phyloP scores from a whole-genome alignment of 768 basidiomycete species.

The Rhizopogon vinicolor region DNA sequence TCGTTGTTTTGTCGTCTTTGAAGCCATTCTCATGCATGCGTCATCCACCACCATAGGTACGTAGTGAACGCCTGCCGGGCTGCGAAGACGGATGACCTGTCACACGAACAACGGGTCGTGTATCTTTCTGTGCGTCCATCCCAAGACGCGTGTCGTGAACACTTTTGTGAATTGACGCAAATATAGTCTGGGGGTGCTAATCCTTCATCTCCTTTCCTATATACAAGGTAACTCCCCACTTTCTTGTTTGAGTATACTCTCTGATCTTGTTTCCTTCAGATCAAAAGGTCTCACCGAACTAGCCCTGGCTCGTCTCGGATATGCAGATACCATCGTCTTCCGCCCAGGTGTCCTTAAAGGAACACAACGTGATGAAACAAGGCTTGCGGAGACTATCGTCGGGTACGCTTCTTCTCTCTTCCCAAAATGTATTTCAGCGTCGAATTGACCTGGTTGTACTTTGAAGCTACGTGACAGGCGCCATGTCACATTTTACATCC shows the following conservation, averaged over 20 bases:
- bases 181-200: slow-evolving; percentile 45
- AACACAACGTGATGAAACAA: slow-evolving; percentile 36
- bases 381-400: slow-evolving; percentile 36
- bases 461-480: slow-evolving; percentile 32
- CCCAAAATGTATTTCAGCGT: background rate
- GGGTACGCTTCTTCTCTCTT: slow-evolving; percentile 31
- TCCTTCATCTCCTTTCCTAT: slow-evolving; percentile 46
- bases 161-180: background rate
- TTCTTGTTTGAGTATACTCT: no score
- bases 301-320: slow-evolving; percentile 62
- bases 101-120: slow-evolving; percentile 52
- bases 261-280: slow-evolving; percentile 28
- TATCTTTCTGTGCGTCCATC: slow-evolving; percentile 59
- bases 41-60: slow-evolving; percentile 39
- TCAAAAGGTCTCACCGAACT: slow-evolving; percentile 75
- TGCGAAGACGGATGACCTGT: slow-evolving; percentile 46
- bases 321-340: slow-evolving; percentile 66
- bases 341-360: slow-evolving; percentile 55
- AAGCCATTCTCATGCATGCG: background rate
- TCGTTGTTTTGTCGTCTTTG: background rate
- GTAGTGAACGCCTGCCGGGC: slow-evolving; percentile 70
- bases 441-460: background rate
- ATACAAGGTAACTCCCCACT: slow-evolving; percentile 32
- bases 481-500: slow-evolving; percentile 33
- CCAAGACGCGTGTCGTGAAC: background rate